phyloP scores from a whole-genome alignment of 768 basidiomycete species.

The Boletellus ananiceps region DNA sequence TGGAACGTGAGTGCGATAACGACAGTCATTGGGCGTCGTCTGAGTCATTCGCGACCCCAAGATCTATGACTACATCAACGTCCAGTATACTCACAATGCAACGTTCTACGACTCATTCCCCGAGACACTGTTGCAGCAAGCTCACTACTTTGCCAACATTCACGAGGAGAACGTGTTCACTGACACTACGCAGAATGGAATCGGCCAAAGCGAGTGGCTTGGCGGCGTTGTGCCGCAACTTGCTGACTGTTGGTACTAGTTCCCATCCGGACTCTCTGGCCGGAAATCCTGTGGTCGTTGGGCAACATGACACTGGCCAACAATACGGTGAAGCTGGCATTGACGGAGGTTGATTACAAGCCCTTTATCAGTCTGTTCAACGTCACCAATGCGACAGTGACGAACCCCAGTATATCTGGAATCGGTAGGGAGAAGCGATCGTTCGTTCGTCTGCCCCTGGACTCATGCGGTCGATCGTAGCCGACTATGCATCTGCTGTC shows the following conservation, averaged over 20 bases:
- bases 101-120: slow-evolving; percentile 65
- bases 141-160: slow-evolving; percentile 68
- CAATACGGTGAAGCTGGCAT: slow-evolving; percentile 71
- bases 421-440: slow-evolving; percentile 50
- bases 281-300: slow-evolving; percentile 67
- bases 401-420: slow-evolving; percentile 57
- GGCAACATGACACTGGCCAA: slow-evolving; percentile 70
- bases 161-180: slow-evolving; percentile 76
- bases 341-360: slow-evolving; percentile 68
- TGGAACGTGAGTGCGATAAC: slow-evolving; percentile 58
- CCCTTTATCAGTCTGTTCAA: slow-evolving; percentile 49
- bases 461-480: slow-evolving; percentile 32
- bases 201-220: slow-evolving; percentile 66
- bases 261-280: slow-evolving; percentile 71
- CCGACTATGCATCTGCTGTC: slow-evolving; percentile 66
- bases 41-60: slow-evolving; percentile 21
- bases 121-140: slow-evolving; percentile 63
- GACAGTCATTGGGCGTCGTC: background rate
- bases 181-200: slow-evolving; percentile 46
- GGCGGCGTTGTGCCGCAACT: background rate
- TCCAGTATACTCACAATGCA: slow-evolving; percentile 37
- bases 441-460: background rate
- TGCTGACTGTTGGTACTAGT: slow-evolving; percentile 40
- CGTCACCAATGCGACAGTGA: slow-evolving; percentile 60
- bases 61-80: slow-evolving; percentile 76